These are phyloP conservation scores for Pseudonitzschia delicatissima DNA, from an alignment of 108 stramenopile species.

Conservation along the genomic window DNA sequence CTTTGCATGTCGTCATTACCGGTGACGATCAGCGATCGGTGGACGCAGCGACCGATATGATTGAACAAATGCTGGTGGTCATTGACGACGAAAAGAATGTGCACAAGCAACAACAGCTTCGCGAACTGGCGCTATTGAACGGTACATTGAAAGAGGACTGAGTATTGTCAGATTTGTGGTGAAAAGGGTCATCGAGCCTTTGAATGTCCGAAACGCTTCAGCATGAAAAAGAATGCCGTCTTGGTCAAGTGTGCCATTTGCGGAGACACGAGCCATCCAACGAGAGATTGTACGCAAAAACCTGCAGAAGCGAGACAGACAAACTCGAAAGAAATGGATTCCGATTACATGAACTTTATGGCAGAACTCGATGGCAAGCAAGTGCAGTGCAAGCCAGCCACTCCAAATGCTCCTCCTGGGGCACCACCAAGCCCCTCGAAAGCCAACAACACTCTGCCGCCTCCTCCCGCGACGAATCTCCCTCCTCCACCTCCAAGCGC, in stretches of 20 bases:
- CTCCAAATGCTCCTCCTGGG: conserved; percentile 22
- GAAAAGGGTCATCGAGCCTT: conserved; percentile 96
- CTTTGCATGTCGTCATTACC: conserved; percentile 92
- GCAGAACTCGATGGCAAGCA: conserved; percentile 92
- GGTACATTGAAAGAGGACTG: conserved; percentile 97
- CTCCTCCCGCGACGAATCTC: conserved; percentile 10
- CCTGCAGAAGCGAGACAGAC: conserved; percentile 33
- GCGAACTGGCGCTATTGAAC: conserved; percentile 97
- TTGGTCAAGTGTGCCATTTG: conserved; percentile 96
- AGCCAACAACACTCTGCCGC: neutral
- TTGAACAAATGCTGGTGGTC: conserved; percentile 90
- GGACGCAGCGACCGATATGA: conserved; percentile 88
- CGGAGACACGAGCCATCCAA: conserved; percentile 96
- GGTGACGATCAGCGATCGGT: conserved; percentile 89
- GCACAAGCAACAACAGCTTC: conserved; percentile 95
- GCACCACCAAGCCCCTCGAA: conserved; percentile 14
- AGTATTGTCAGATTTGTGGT: conserved; percentile 95
- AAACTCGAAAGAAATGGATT: conserved; percentile 72
- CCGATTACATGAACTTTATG: conserved; percentile 95
- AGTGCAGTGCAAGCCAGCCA: conserved; percentile 28
- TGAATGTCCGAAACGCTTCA: conserved; percentile 90
- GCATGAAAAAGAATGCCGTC: conserved; percentile 36
- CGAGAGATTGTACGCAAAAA: conserved; percentile 89
- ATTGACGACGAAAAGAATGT: conserved; percentile 97
- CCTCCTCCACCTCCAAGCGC: conserved; percentile 15